Base-by-base conservation (phyloP, 179 eudicot species). In the Corrigiola litoralis region DNA sequence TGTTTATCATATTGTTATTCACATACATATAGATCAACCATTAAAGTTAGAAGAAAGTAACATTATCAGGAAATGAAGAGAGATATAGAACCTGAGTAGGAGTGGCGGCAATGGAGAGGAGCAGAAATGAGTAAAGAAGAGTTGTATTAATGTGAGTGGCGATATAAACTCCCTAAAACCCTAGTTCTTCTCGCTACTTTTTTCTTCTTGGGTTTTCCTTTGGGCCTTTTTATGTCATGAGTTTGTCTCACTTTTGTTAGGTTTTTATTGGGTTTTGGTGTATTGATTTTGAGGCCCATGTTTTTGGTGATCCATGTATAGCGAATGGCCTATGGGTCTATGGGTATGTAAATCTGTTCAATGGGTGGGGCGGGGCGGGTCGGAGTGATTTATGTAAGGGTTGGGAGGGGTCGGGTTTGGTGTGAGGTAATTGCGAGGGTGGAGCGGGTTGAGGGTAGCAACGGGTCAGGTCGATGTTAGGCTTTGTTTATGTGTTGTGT, bases 121-220 rank as follows among this genome's bases (percentile, higher is more conserved):
- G 68, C 46, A 52, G 72, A 73, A 65, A 50, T 45, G 67, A 54
- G 25, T 42, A n/a, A 28, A 11, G 40, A 34, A 10, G 56, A n/a
- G 31, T 40, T 9, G 54, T 50, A 40, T 57, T 36, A 42, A 25
- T 31, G 34, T 23, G 42, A 34, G 46, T 37, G 18, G n/a, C 24
- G 37, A 4, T 14, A 8, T 1, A 27, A 34, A 44, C 2, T 16
- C 8, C 37, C 16, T 37, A 46, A 58, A 72, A 67, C 77, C 77
- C 77, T 73, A 73, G 20, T 52, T 28, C 5, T 17, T 36, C n/a
- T n/a, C n/a, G n/a, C n/a, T n/a, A n/a, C n/a, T 17, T 38, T 24
- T 12, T 23, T 12, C 1, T 50, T 4, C 5, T n/a, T 60, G 46
- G 61, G 74, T 20, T 49, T n/a, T n/a, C n/a, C n/a, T n/a, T 49